Conservation (phyloP, 2,329 filamentous ascomycete species). For the Claviceps pazoutovae region DNA sequence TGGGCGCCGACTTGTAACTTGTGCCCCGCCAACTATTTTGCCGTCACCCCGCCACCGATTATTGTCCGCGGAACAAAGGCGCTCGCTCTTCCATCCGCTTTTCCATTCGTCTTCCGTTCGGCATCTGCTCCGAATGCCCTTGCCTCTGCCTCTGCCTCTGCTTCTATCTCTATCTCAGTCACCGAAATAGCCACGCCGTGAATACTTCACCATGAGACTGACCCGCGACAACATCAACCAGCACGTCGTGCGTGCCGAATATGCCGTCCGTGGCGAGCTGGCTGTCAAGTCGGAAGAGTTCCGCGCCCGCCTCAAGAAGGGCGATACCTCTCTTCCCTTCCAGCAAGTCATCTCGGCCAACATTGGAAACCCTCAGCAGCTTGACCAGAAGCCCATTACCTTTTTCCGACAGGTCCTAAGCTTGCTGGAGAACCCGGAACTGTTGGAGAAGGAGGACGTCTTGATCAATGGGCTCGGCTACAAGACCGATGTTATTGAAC, state of each 20-base stretch:
- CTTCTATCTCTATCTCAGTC: slow-evolving; percentile 7
- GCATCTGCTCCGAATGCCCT: background rate
- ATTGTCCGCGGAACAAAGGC: background rate
- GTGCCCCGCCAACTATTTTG: slow-evolving; percentile 6
- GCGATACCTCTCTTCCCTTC: slow-evolving; percentile 57
- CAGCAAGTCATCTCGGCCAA: slow-evolving; percentile 88
- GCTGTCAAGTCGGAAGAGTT: slow-evolving; percentile 89
- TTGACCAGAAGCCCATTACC: slow-evolving; percentile 97
- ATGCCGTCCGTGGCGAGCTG: slow-evolving; percentile 91
- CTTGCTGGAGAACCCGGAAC: slow-evolving; percentile 74
- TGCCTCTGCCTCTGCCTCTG: background rate
- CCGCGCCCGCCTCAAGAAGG: slow-evolving; percentile 55
- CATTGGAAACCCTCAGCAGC: slow-evolving; percentile 96
- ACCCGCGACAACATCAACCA: slow-evolving; percentile 84
- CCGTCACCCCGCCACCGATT: slow-evolving; percentile 3
- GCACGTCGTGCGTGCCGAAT: slow-evolving; percentile 74
- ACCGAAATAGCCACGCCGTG: slow-evolving; percentile 9
- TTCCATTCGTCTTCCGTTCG: too few relatives aligned
- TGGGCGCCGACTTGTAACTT: background rate
- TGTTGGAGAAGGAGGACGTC: slow-evolving; percentile 74
- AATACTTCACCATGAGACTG: slow-evolving; percentile 34
- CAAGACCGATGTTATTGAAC: slow-evolving; percentile 74
- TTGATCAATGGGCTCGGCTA: slow-evolving; percentile 66
- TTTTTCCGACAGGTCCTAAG: slow-evolving; percentile 97
- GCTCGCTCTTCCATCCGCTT: background rate